Evolutionary conservation across 805 yeast genomes (phyloP).

Genomic region (Barnettozyma sp.): DNA sequence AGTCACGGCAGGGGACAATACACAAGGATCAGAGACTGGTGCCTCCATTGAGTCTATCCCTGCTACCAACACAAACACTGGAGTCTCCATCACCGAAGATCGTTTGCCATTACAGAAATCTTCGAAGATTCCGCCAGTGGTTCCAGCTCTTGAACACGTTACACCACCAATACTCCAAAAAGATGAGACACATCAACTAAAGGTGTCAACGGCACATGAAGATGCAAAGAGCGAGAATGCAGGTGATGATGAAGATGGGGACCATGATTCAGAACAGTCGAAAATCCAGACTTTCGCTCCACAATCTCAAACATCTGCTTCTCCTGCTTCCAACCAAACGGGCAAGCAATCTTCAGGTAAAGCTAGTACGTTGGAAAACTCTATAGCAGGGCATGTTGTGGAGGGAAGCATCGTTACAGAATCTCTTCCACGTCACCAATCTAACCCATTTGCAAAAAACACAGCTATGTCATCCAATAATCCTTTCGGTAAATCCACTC

Average conservation of each 20-base stretch:
- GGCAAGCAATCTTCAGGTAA: not conserved
- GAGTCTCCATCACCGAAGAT: no score
- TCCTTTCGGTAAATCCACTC: constrained; percentile 57
- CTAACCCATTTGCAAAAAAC: constrained; percentile 24
- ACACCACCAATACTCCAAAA: no score
- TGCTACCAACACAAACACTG: no score
- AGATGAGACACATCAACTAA: no score
- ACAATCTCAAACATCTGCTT: constrained; percentile 10
- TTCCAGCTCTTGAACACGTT: no score
- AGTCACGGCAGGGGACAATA: no score
- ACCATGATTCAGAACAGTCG: constrained; percentile 16
- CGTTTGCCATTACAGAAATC: no score
- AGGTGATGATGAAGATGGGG: constrained; percentile 38
- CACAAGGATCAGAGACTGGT: no score
- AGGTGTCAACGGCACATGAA: no score
- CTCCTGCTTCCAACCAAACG: constrained; percentile 4
- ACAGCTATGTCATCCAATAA: constrained; percentile 30
- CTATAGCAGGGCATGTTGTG: not conserved
- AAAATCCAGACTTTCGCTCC: constrained; percentile 19
- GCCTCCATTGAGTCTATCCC: no score
- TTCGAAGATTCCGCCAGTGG: no score
- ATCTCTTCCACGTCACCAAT: constrained; percentile 17
- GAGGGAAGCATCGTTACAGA: not conserved
- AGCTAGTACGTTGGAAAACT: not conserved
- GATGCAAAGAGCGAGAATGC: no score